Conservation (phyloP, 2,329 filamentous ascomycete species). For the Colletotrichum liriopes region DNA sequence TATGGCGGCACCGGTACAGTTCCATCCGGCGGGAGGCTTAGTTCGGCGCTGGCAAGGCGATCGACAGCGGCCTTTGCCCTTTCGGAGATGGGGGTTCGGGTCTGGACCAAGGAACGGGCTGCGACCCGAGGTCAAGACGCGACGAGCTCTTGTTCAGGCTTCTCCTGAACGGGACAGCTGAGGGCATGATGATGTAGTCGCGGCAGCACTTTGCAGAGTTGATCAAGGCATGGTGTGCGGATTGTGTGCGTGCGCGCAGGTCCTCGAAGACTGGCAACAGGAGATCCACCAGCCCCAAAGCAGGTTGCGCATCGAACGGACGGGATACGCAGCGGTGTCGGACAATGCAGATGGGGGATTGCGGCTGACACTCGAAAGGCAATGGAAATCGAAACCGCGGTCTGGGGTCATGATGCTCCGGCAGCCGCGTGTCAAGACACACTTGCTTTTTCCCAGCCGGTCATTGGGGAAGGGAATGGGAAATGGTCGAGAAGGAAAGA, state of each 20-base stretch:
- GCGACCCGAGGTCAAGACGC: constrained; percentile 20
- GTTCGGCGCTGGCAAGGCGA: constrained; percentile 26
- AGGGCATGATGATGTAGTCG: constrained; percentile 35
- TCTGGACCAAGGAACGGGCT: constrained; percentile 27
- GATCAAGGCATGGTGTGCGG: constrained; percentile 16
- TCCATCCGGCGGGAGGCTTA: constrained; percentile 33
- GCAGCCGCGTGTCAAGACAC: constrained; percentile 14
- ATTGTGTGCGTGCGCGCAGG: not conserved
- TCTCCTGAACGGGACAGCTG: constrained; percentile 14
- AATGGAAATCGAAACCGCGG: not conserved
- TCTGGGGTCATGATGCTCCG: constrained; percentile 6
- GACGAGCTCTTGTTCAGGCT: constrained; percentile 22
- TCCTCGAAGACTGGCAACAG: constrained; percentile 1
- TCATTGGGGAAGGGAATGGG: constrained; percentile 9
- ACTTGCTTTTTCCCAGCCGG: constrained; percentile 2
- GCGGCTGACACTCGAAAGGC: constrained; percentile 13
- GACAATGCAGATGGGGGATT: not conserved
- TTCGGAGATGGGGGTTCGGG: constrained; percentile 24
- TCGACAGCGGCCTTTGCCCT: constrained; percentile 39
- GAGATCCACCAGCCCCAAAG: constrained; percentile 32
- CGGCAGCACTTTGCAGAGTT: constrained; percentile 16
- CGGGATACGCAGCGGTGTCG: not conserved
- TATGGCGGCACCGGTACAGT: constrained; percentile 23
- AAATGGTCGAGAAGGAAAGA: constrained; percentile 23
- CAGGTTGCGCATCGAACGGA: constrained; percentile 8